Conservation (phyloP, 2,329 filamentous ascomycete species). For the Trichocomaceae sp. region DNA sequence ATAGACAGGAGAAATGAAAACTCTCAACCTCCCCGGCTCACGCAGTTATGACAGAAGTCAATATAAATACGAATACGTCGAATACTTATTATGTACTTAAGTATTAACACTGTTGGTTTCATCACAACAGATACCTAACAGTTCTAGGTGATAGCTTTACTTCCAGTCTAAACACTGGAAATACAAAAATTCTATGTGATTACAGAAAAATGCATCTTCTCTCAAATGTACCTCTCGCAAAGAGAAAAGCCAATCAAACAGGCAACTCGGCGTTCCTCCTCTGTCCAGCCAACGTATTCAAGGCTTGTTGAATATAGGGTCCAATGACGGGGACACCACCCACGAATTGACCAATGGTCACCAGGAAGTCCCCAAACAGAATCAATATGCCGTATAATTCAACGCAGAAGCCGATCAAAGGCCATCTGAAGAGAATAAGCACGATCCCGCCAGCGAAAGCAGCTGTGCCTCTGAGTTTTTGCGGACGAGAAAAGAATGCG, state of each 20-base stretch:
- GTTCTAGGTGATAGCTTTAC: background rate
- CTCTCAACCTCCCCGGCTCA: background rate
- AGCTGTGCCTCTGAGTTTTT: conserved; percentile 85
- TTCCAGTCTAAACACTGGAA: background rate
- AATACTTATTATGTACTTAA: background rate
- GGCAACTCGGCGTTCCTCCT: conserved; percentile 65
- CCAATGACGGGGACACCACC: conserved; percentile 78
- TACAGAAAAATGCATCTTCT: background rate
- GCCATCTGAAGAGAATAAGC: conserved; percentile 85
- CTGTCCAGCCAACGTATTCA: conserved; percentile 65
- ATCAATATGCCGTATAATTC: conserved; percentile 91
- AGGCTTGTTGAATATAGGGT: conserved; percentile 68
- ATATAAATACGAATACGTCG: background rate
- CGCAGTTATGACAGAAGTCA: background rate
- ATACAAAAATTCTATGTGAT: background rate
- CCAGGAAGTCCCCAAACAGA: conserved; percentile 92
- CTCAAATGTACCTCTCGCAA: background rate
- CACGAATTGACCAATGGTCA: conserved; percentile 83
- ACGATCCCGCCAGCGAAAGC: conserved; percentile 78
- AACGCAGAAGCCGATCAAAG: conserved; percentile 80
- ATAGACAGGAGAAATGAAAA: background rate
- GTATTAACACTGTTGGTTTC: background rate
- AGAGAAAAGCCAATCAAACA: conserved; percentile 16
- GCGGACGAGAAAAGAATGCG: conserved; percentile 86
- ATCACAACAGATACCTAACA: background rate